Base-by-base conservation (phyloP, 306 rosid genomes). In the Corylus heterophylla region DNA sequence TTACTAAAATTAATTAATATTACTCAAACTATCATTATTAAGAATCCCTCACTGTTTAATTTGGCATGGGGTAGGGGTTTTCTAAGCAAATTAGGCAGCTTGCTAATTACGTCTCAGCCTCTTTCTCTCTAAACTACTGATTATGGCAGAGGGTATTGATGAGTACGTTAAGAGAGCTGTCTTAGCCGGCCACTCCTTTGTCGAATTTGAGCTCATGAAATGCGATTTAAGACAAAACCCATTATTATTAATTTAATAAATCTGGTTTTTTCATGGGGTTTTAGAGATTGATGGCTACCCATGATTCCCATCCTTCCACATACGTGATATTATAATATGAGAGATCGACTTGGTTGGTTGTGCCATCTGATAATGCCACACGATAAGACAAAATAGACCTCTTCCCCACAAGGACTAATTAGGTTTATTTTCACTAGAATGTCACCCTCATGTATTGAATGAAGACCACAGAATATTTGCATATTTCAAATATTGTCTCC, bases 171-270 rank as follows among this genome's bases (percentile, higher is more conserved):
- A 89, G 78, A 64, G 58, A 91, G 97, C 91, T 91, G 90, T 88
- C 89, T 90, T 88, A 76, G 99, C 98, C 98, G 99, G 94, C 97
- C 94, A 79, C 56, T 75, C 56, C 76, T 86, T 91, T 91, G 96
- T 93, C 96, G 79, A 89, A 85, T 85, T 84, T 87, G 83, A 51
- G 77, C 85, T 85, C 83, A 83, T 77, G 85, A 76, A 85, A 66
- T 82, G 77, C 76, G 63, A 68, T 81, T 85, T 74, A 29, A 84
- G 85, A 87, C 86, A 86, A 81, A 76, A 75, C 64, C 63, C 66
- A 52, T 62, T 80, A 76, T n/a, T 76, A 72, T 64, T 81, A 75
- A 58, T 85, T 45, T n/a, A 79, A 82, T 74, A 56, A 81, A 47
- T 71, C 78, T 85, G 74, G 77, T 70, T 80, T 76, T 81, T 42